Conservation (phyloP, 2,329 filamentous ascomycete genomes). For the Epichloe elymi region DNA sequence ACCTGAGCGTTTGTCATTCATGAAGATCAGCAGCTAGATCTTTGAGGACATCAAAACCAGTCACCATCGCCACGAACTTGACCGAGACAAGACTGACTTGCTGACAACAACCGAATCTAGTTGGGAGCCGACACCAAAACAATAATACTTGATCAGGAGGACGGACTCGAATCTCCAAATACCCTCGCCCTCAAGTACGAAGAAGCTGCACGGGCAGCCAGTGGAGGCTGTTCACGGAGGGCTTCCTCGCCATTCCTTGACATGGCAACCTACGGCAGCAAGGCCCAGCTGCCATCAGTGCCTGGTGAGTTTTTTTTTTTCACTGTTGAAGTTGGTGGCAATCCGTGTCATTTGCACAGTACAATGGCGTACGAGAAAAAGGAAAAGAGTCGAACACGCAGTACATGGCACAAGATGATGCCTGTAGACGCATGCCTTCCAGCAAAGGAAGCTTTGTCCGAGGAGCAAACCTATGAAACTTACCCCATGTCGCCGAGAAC, state of each 20-base stretch:
- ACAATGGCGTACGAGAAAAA: background rate
- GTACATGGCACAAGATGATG: too few species aligned
- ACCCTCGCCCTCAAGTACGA: conserved; percentile 44
- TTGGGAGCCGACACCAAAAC: conserved; percentile 40
- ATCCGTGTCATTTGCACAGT: too few species aligned
- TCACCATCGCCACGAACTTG: background rate
- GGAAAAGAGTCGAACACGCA: too few species aligned
- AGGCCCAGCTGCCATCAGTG: conserved; percentile 61
- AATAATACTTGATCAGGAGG: conserved; percentile 41
- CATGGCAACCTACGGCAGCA: conserved; percentile 58
- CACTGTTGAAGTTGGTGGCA: too few species aligned
- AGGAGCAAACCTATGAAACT: too few species aligned
- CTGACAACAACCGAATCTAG: conserved; percentile 17
- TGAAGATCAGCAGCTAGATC: too few species aligned
- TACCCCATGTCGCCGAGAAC: background rate
- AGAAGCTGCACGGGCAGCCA: conserved; percentile 38
- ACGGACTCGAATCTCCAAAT: conserved; percentile 43
- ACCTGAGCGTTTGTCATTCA: background rate
- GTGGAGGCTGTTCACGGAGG: conserved; percentile 40
- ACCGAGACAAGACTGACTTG: background rate
- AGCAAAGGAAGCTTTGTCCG: too few species aligned
- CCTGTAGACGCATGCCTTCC: too few species aligned
- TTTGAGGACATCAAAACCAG: background rate
- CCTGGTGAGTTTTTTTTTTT: conserved; percentile 55
- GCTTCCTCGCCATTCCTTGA: conserved; percentile 37